phyloP scores from a whole-genome alignment of 176 grass and related monocot species.

The Triticum urartu region DNA sequence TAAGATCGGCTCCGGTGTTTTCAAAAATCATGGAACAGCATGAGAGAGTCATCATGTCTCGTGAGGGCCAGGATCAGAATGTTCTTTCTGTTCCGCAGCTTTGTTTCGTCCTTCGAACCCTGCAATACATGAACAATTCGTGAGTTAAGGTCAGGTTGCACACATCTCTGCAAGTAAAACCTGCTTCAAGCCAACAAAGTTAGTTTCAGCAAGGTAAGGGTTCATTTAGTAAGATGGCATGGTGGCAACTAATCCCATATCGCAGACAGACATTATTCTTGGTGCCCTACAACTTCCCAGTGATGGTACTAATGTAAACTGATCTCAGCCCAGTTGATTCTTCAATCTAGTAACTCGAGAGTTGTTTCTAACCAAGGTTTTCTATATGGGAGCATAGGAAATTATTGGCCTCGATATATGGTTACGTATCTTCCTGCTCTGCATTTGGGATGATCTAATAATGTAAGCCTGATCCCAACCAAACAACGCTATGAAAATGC shows the following conservation, averaged over 20 bases:
- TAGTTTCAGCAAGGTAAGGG: not conserved
- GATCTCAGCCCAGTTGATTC: not conserved
- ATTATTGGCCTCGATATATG: not conserved
- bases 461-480: not conserved
- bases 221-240: not conserved
- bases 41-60: not conserved
- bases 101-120: constrained; percentile 49
- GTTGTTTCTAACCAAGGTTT: not conserved
- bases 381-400: not conserved
- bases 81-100: constrained; percentile 32
- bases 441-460: constrained; percentile 4
- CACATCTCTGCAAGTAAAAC: not conserved
- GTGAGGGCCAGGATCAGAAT: constrained; percentile 55
- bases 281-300: not conserved
- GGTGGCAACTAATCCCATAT: not conserved
- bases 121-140: constrained; percentile 36
- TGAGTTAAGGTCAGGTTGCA: constrained; percentile 21
- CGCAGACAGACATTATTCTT: not conserved
- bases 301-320: not conserved
- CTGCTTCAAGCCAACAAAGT: not conserved
- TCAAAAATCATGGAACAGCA: constrained; percentile 36
- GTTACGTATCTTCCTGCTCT: not conserved
- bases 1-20: not conserved
- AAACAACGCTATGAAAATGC: not conserved
- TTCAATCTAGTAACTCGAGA: not conserved